Conservation (phyloP, 106 monocot species). For the Acanthochlamys bracteata region DNA sequence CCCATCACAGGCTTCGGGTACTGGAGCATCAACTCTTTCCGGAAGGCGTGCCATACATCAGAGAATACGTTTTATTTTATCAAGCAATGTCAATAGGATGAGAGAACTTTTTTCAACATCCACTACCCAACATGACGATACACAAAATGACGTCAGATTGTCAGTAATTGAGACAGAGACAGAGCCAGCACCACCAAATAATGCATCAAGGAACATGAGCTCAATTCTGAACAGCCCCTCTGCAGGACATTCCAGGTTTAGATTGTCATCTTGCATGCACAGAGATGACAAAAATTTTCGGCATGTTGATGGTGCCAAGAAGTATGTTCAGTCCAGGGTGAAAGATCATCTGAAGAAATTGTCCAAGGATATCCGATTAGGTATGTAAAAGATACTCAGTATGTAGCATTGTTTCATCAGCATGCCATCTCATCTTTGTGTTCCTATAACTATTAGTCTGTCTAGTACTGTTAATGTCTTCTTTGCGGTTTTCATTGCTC, state of each 20-base stretch:
- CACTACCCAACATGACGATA: not conserved
- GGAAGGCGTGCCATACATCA: slow-evolving; percentile 56
- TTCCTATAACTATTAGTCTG: not conserved
- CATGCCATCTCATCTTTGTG: not conserved
- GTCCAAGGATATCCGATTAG: slow-evolving; percentile 18
- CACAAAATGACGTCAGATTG: slow-evolving; percentile 1
- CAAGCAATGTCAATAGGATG: slow-evolving; percentile 21
- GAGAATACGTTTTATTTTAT: slow-evolving; percentile 45
- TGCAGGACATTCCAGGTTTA: slow-evolving; percentile 8
- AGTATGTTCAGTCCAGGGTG: slow-evolving; percentile 42
- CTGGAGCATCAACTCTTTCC: slow-evolving; percentile 47
- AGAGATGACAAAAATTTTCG: slow-evolving; percentile 28
- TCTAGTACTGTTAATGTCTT: not conserved
- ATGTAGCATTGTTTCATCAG: not conserved
- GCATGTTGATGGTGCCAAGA: slow-evolving; percentile 44
- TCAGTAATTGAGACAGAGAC: slow-evolving; percentile 12
- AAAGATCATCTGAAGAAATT: slow-evolving; percentile 27
- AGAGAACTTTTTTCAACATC: slow-evolving; percentile 17
- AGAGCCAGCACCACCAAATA: not conserved
- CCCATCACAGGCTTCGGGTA: slow-evolving; percentile 25
- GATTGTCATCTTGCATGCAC: slow-evolving; percentile 13
- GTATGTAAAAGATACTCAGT: slow-evolving; percentile 13
- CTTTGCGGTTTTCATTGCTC: no score
- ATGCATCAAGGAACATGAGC: not conserved
- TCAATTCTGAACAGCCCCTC: slow-evolving; percentile 2